Evolutionary conservation across 345 rosid species (phyloP).

Genomic region (Euphorbia tirucalli): DNA sequence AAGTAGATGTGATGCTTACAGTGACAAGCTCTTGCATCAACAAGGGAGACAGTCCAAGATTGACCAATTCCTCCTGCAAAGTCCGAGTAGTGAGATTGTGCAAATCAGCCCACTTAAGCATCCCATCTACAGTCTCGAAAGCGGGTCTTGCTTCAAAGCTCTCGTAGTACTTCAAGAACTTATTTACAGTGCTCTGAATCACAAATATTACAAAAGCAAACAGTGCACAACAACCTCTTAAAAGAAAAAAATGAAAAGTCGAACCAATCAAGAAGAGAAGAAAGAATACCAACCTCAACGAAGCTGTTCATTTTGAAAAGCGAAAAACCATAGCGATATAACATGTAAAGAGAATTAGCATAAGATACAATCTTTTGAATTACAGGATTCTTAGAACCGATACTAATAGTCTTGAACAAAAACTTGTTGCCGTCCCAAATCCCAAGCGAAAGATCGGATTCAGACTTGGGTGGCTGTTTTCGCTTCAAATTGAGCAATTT

Average conservation of each 20-base stretch:
- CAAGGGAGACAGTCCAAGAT: conserved; percentile 47
- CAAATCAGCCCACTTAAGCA: conserved; percentile 89
- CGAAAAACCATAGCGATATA: conserved; percentile 74
- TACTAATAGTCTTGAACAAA: conserved; percentile 51
- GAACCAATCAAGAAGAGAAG: background rate
- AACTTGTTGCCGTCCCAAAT: conserved; percentile 80
- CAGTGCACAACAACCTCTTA: background rate
- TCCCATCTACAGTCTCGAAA: conserved; percentile 74
- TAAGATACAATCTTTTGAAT: conserved; percentile 55
- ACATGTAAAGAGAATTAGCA: conserved; percentile 51
- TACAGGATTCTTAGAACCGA: conserved; percentile 36
- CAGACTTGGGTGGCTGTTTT: conserved; percentile 48
- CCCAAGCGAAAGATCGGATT: conserved; percentile 50
- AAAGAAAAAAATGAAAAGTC: background rate
- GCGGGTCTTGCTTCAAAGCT: conserved; percentile 59
- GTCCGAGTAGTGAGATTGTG: conserved; percentile 61
- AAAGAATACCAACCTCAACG: conserved; percentile 45
- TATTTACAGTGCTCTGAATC: conserved; percentile 53
- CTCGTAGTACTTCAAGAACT: conserved; percentile 76
- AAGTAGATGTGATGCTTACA: conserved; percentile 37
- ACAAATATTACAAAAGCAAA: background rate
- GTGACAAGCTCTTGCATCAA: conserved; percentile 69
- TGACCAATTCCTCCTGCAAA: conserved; percentile 54
- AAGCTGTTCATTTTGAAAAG: conserved; percentile 64
- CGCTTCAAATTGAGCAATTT: conserved; percentile 41